Conservation (phyloP, 305 asterid species). For the Withania somnifera region DNA sequence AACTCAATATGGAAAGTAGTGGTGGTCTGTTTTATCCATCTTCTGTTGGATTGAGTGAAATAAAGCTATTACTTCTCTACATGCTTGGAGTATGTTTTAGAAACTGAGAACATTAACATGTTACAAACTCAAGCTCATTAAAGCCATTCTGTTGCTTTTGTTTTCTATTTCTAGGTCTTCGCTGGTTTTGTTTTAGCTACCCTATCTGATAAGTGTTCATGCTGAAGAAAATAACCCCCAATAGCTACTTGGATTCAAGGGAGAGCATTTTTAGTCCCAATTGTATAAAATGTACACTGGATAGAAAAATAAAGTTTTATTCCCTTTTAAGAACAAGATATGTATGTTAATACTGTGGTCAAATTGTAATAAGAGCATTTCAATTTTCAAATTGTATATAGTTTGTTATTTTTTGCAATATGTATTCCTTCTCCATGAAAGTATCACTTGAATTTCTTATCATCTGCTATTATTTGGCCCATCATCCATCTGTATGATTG, state of each 20-base stretch:
- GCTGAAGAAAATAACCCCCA: slow-evolving; percentile 20
- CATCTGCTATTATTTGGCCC: neutral
- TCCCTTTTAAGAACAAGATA: neutral
- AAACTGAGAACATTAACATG: neutral
- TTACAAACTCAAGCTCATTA: neutral
- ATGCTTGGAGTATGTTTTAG: neutral
- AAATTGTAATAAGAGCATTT: neutral
- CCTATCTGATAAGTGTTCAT: slow-evolving; percentile 35
- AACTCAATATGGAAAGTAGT: neutral
- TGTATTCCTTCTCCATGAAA: neutral
- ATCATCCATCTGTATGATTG: neutral
- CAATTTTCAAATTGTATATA: neutral
- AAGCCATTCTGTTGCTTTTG: neutral
- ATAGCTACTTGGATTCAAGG: neutral
- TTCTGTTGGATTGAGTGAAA: neutral
- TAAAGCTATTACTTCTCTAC: neutral
- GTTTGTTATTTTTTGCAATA: neutral
- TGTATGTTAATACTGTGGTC: neutral
- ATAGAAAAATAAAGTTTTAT: neutral
- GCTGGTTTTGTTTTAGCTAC: slow-evolving; percentile 61
- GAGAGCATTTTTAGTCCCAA: neutral
- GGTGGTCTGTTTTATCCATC: neutral
- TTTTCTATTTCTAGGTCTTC: slow-evolving; percentile 57
- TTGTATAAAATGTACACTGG: neutral
- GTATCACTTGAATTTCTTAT: neutral